A percentile compares a stretch with the other conserved stretches of the same genome.
Conservation (phyloP, 1,139 yeast species). For the Wickerhamiella pararugosa region DNA sequence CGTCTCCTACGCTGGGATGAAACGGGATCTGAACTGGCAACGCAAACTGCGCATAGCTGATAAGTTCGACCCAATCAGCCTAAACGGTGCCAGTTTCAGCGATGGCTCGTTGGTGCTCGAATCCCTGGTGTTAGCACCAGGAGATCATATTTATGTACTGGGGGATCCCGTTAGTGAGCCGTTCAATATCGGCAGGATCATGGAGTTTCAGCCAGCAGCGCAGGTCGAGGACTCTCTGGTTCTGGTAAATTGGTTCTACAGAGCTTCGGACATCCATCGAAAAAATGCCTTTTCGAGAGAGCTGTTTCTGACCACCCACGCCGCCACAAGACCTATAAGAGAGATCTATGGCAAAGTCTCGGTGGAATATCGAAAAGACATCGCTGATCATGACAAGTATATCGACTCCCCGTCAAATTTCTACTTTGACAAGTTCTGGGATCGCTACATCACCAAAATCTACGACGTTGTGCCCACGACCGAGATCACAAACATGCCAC, state of each 20-base stretch:
- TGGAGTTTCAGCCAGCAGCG: constrained; percentile 38
- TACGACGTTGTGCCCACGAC: constrained; percentile 62
- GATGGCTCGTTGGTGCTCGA: constrained; percentile 19
- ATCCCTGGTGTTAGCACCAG: constrained; percentile 23
- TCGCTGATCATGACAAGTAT: constrained; percentile 43
- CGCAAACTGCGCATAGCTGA: constrained; percentile 19
- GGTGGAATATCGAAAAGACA: constrained; percentile 54
- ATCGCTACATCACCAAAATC: constrained; percentile 69
- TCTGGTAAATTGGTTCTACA: constrained; percentile 80
- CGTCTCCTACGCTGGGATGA: no score
- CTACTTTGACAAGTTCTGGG: constrained; percentile 77
- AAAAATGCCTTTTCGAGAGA: constrained; percentile 56
- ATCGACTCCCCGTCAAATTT: constrained; percentile 50
- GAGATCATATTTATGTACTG: constrained; percentile 67
- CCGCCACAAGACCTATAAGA: constrained; percentile 65
- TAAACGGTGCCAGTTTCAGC: constrained; percentile 29
- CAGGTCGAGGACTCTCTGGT: constrained; percentile 24
- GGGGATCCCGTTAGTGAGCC: constrained; percentile 96
- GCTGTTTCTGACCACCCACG: constrained; percentile 73
- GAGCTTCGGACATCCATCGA: constrained; percentile 65
- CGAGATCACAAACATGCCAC: constrained; percentile 39
- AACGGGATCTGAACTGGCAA: constrained; percentile 23
- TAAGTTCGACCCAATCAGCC: constrained; percentile 23
- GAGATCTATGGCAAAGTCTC: constrained; percentile 65
- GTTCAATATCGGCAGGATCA: constrained; percentile 70